Conservation (phyloP, 306 rosid species). For the Cucurbita argyrosperma region DNA sequence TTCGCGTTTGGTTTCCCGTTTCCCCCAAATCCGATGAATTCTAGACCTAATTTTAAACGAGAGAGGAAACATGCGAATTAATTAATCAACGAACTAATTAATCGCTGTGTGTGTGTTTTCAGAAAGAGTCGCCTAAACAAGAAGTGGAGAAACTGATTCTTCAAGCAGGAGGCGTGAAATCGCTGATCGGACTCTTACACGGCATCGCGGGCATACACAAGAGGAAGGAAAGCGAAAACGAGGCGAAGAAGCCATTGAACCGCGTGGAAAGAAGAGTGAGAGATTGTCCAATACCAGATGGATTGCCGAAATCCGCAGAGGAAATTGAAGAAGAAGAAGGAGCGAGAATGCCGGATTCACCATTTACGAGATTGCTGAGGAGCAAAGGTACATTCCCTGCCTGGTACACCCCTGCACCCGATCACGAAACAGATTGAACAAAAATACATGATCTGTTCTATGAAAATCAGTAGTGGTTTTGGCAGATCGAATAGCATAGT, state of each 20-base stretch:
- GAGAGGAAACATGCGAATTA: background rate
- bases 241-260: slow-evolving; percentile 4
- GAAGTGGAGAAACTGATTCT: slow-evolving; percentile 68
- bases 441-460: too few relatives aligned
- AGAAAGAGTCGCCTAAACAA: slow-evolving; percentile 51
- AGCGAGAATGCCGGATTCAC: slow-evolving; percentile 64
- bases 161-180: slow-evolving; percentile 51
- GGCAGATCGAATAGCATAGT: too few relatives aligned
- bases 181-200: slow-evolving; percentile 58
- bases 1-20: background rate
- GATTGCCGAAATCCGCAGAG: slow-evolving; percentile 58
- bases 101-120: background rate
- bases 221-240: slow-evolving; percentile 17
- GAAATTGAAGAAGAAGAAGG: slow-evolving; percentile 65
- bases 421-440: slow-evolving; percentile 63
- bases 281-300: slow-evolving; percentile 58
- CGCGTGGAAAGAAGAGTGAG: slow-evolving; percentile 12
- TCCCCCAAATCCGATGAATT: background rate
- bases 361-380: slow-evolving; percentile 56
- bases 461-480: too few relatives aligned
- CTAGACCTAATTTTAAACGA: background rate
- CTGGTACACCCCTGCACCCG: slow-evolving; percentile 72
- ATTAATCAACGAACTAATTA: too few relatives aligned
- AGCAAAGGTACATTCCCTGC: slow-evolving; percentile 61
- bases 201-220: slow-evolving; percentile 39